These are phyloP conservation scores for Garcia nutans DNA, from an alignment of 345 rosid genomes.

Conservation along the genomic window DNA sequence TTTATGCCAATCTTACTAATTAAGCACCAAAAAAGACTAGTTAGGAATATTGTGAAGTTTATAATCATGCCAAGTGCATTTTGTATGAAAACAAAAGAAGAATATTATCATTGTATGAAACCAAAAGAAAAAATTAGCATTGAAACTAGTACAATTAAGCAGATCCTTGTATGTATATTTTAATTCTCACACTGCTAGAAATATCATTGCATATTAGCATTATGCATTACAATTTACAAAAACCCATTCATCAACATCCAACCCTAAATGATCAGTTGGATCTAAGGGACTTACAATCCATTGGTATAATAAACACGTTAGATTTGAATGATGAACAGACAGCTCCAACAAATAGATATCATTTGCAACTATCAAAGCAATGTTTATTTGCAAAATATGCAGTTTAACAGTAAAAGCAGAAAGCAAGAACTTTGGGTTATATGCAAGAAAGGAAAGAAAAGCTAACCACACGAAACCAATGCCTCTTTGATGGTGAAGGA, in stretches of 20 bases:
- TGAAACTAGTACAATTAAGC: no score
- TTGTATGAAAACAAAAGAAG: background rate
- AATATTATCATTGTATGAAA: background rate
- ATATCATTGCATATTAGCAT: background rate
- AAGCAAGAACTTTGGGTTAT: background rate
- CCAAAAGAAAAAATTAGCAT: background rate
- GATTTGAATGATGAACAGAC: background rate
- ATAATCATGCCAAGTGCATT: background rate
- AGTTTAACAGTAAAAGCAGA: background rate
- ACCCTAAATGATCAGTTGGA: background rate
- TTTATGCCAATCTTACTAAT: no score
- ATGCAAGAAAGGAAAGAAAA: background rate
- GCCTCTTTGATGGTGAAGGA: constrained; percentile 49
- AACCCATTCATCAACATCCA: background rate
- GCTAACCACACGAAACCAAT: constrained; percentile 89
- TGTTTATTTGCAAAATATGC: no score
- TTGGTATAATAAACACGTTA: no score
- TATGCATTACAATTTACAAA: background rate
- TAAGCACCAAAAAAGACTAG: background rate
- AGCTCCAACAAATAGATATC: background rate
- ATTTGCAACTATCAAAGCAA: background rate
- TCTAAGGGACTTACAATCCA: background rate
- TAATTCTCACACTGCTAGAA: background rate
- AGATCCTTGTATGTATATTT: no score
- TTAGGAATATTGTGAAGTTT: background rate